These are phyloP conservation scores for Picea abies DNA, from an alignment of 83 land plant species.

Conservation along the genomic window DNA sequence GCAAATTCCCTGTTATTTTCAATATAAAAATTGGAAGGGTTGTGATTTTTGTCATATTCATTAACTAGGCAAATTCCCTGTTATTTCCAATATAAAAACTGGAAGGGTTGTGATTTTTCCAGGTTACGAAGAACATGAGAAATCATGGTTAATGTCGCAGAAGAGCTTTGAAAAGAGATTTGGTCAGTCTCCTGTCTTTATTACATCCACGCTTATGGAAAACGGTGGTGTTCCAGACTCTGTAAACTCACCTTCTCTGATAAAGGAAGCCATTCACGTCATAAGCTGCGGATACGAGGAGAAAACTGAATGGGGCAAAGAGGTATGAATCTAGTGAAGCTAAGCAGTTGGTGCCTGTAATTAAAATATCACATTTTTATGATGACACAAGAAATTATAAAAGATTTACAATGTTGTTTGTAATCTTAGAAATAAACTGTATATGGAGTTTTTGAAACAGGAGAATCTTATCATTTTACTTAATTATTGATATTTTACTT, in stretches of 20 bases:
- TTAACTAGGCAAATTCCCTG: no score
- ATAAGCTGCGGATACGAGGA: constrained; percentile 81
- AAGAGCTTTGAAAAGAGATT: constrained; percentile 81
- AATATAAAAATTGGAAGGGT: no score
- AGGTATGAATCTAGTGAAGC: constrained; percentile 28
- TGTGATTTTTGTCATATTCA: no score
- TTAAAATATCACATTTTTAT: no score
- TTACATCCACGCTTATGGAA: constrained; percentile 75
- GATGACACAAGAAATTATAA: no score
- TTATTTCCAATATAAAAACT: no score
- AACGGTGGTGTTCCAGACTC: constrained; percentile 69
- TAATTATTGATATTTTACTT: no score
- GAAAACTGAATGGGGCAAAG: constrained; percentile 85
- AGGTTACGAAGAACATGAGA: constrained; percentile 65
- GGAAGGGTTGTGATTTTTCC: background rate
- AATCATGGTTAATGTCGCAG: constrained; percentile 81
- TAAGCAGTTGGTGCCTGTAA: background rate
- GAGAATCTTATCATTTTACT: no score
- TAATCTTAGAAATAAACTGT: no score
- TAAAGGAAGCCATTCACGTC: constrained; percentile 83
- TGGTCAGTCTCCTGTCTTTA: constrained; percentile 84
- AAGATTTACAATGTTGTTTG: no score
- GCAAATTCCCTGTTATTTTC: no score
- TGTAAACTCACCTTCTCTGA: constrained; percentile 40
- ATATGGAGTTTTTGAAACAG: no score